A percentile compares a stretch with the other conserved stretches of the same genome.
Evolutionary conservation across 2,329 filamentous ascomycete species (phyloP).

Genomic region (Pseudogymnoascus verrucosus): DNA sequence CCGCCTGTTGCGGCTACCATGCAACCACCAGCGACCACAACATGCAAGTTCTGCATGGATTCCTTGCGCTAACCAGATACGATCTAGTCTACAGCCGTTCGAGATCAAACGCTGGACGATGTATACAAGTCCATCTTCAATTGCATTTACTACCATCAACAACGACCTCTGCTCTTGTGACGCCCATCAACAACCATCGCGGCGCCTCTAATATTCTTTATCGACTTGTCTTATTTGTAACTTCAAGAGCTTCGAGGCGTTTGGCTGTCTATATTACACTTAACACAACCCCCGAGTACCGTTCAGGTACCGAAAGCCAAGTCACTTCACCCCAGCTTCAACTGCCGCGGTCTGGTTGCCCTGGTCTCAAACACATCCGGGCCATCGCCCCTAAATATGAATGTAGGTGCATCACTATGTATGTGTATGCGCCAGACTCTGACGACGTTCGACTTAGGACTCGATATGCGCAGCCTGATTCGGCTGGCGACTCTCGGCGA

Average conservation of each 20-base stretch:
- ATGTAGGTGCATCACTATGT: conserved; percentile 19
- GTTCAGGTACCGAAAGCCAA: conserved; percentile 6
- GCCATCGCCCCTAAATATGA: conserved; percentile 26
- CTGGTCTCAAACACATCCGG: conserved; percentile 13
- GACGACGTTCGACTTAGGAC: conserved; percentile 18
- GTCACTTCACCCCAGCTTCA: conserved; percentile 6
- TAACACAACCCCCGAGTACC: background rate
- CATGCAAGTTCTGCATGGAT: conserved; percentile 5
- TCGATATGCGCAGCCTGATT: conserved; percentile 30
- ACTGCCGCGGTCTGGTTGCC: background rate
- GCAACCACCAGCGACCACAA: conserved; percentile 7
- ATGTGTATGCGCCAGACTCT: background rate
- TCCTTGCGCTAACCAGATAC: background rate
- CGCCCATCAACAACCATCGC: conserved; percentile 8
- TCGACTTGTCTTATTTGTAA: background rate
- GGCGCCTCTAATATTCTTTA: background rate
- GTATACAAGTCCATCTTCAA: conserved; percentile 8
- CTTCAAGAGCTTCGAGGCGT: background rate
- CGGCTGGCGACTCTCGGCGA: conserved; percentile 30
- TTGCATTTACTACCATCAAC: background rate
- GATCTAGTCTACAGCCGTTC: background rate
- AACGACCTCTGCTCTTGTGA: background rate
- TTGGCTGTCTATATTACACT: background rate
- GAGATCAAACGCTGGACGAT: conserved; percentile 8
- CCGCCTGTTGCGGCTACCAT: conserved; percentile 4